Base-by-base conservation (phyloP, 495 filamentous ascomycete genomes). In the Platismatia glauca region DNA sequence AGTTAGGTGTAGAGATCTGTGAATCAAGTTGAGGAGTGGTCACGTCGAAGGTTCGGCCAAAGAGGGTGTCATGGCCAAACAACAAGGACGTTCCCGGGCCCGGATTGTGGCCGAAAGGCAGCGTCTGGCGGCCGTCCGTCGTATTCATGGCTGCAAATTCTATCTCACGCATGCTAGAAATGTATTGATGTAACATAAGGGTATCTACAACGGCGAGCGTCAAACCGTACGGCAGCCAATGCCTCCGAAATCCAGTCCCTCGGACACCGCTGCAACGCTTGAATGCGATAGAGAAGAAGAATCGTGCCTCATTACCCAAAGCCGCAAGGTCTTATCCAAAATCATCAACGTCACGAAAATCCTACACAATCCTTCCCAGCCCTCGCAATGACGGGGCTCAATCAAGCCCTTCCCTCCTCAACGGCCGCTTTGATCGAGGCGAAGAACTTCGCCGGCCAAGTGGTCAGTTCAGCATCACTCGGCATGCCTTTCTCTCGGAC, bases 361-460 rank as follows among this genome's bases (percentile, higher is more conserved):
- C 1, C 8, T 29, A 4, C 9, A 29, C 38, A 33, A 18, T 13
- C 16, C 20, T 46, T 15, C 27, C 12, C 31, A 57, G 22, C 0
- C 18, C 34, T 52, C 39, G 7, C n/a, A 39, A 4, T 15, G 37
- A 58, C 4, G 22, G 27, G 33, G 4, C 11, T 37, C 34, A 39
- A 38, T 55, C 41, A 38, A 27, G 55, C 60, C 59, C 58, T 53
- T 22, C 68, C 73, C 75, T 84, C 73, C 81, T 86, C 83, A 66
- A 84, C 69, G n/a, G 83, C 77, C 58, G 77, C 76, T 71, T 84
- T 80, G 57, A 88, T 84, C 72, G 82, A 86, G 20, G 75, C 78
- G 67, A 85, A 86, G 71, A 87, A 87, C 16, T 78, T 81, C 35
- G 73, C 77, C 6, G 91, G 87, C 87, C 90, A 95, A 27, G 79